Evolutionary conservation across 2,329 filamentous ascomycete genomes (phyloP), one percentile per base, ranked within the genome.

Genomic region (Aspergillus brunneoviolaceus): DNA sequence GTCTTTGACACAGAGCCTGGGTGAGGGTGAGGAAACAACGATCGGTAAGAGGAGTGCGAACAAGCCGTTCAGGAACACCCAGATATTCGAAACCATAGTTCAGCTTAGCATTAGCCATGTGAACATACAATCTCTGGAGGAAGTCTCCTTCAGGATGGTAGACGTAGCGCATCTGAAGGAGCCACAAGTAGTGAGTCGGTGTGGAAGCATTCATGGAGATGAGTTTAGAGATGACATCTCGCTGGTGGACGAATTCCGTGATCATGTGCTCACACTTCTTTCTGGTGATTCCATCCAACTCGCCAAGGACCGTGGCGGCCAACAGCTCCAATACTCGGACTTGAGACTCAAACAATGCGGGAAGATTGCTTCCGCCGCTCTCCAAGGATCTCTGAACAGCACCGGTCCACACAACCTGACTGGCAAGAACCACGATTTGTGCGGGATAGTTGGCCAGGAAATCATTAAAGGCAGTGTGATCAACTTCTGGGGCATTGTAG

Each of bases 261-360:
- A 99, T 99, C 66, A 99, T 85, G 77, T 97, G 94, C 76, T 99
- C 95, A 77, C 94, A 99, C 81, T 96, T 97, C 83, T 96, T 96
- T 63, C 95, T 86, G 72, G 90, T 87, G 53, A 97, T 90, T 6
- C 91, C 82, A 66, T 93, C 90, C 23, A 99, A 85, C 70, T 99
- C 93, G 45, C 91, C 91, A 16, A 99, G 83, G 12, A 99, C 95
- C 2, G 92, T 94, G 45, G 90, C 85, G 21, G 95, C 95, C 58
- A 99, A 87, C 23, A 96, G 82, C 58, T 91, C 87, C 49, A 99
- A 87, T 29, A 97, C 86, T 69, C 90, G 87, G 31, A 96, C 89
- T 74, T 96, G 91, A 31, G 89, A 87, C 23, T 95, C 89, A 66
- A 90, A 92, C 4, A 98, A 80, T 4, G 82, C 79, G 62, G 86